phyloP scores from a whole-genome alignment of 257 asterid genomes.

The Plantago elongata region DNA sequence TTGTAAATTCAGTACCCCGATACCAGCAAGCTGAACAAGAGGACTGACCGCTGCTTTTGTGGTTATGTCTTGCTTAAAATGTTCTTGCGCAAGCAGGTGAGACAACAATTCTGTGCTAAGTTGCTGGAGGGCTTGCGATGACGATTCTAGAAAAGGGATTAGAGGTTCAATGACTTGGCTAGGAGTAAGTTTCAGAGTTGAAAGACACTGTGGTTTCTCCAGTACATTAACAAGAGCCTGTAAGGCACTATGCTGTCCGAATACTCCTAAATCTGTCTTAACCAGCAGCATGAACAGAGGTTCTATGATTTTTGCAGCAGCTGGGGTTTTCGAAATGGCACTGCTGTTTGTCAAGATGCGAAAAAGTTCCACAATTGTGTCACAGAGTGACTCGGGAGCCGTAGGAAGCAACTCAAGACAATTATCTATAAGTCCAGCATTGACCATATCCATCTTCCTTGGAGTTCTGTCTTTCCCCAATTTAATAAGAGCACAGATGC shows the following conservation, averaged over 20 bases:
- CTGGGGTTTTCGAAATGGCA: slow-evolving; percentile 60
- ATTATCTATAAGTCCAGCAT: slow-evolving; percentile 71
- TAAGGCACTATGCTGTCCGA: slow-evolving; percentile 91
- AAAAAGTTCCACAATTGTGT: slow-evolving; percentile 75
- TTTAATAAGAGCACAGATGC: slow-evolving; percentile 72
- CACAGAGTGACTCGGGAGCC: slow-evolving; percentile 67
- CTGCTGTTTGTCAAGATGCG: slow-evolving; percentile 88
- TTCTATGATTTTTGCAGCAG: slow-evolving; percentile 63
- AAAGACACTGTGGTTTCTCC: slow-evolving; percentile 81
- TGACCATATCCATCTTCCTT: slow-evolving; percentile 83
- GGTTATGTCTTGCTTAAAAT: slow-evolving; percentile 73
- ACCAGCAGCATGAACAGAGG: slow-evolving; percentile 72
- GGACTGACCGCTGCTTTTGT: slow-evolving; percentile 71
- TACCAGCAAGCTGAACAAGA: slow-evolving; percentile 79
- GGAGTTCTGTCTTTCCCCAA: slow-evolving; percentile 86
- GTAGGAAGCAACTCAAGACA: slow-evolving; percentile 68
- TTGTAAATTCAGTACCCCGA: slow-evolving; percentile 65
- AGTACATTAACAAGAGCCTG: slow-evolving; percentile 84
- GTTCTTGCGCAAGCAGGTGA: slow-evolving; percentile 77
- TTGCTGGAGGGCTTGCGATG: slow-evolving; percentile 83
- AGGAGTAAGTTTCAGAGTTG: slow-evolving; percentile 59
- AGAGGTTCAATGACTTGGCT: slow-evolving; percentile 77
- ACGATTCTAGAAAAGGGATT: slow-evolving; percentile 66
- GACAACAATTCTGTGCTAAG: slow-evolving; percentile 78
- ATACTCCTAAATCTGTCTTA: slow-evolving; percentile 58